A percentile compares a stretch with the other conserved stretches of the same genome.
These are phyloP conservation scores for Trametes elegans DNA, from an alignment of 768 basidiomycete genomes.

Conservation along the genomic window DNA sequence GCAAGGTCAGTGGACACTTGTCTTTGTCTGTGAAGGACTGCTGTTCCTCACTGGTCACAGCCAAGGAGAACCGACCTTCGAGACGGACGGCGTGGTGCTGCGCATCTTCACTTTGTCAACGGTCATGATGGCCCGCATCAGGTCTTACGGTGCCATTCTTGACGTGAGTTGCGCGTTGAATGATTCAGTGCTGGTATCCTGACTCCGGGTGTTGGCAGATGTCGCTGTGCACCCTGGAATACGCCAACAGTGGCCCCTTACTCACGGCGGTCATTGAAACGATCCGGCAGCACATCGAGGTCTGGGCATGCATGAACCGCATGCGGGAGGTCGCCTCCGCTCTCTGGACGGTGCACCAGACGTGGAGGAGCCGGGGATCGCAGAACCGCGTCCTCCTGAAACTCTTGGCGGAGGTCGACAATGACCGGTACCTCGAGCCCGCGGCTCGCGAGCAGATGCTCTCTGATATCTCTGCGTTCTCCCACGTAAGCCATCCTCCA, in stretches of 20 bases:
- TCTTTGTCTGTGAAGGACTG: background rate
- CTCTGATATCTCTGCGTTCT: slow-evolving; percentile 59
- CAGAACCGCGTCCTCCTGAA: slow-evolving; percentile 65
- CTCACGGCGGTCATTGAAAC: slow-evolving; percentile 66
- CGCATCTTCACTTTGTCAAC: slow-evolving; percentile 56
- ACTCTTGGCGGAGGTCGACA: slow-evolving; percentile 64
- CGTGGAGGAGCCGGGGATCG: slow-evolving; percentile 61
- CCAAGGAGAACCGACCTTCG: slow-evolving; percentile 10
- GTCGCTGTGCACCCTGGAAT: slow-evolving; percentile 45
- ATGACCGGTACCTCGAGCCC: slow-evolving; percentile 51
- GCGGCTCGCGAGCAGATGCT: slow-evolving; percentile 57
- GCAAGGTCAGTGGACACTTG: slow-evolving; percentile 36
- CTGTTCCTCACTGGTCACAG: background rate
- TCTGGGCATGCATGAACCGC: slow-evolving; percentile 78
- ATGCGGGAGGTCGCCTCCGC: slow-evolving; percentile 53
- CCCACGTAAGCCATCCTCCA: slow-evolving; percentile 45
- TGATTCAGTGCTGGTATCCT: background rate
- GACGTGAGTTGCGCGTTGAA: slow-evolving; percentile 68
- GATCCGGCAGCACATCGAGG: slow-evolving; percentile 64
- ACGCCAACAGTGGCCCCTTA: slow-evolving; percentile 49
- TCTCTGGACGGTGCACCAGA: slow-evolving; percentile 59
- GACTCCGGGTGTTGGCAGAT: slow-evolving; percentile 23
- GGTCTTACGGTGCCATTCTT: slow-evolving; percentile 66
- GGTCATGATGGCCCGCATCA: slow-evolving; percentile 57
- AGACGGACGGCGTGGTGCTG: slow-evolving; percentile 33